Evolutionary conservation across 164 flowering plant species (phyloP).

Genomic region (Cinnamomum micranthum): DNA sequence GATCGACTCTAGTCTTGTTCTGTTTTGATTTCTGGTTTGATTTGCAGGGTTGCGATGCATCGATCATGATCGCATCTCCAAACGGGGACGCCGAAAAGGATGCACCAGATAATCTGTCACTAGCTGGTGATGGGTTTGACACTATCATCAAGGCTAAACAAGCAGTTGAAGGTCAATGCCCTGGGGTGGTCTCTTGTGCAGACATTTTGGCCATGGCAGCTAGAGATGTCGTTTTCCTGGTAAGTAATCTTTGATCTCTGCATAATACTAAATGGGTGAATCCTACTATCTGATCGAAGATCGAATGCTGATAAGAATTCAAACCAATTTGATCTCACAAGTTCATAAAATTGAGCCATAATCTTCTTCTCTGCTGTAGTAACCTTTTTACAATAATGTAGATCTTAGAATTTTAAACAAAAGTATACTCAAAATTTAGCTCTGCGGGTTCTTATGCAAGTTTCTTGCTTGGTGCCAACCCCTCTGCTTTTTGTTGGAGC

Average conservation of each 20-base stretch:
- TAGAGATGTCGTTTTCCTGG: slow-evolving; percentile 66
- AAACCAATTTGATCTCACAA: too few relatives aligned
- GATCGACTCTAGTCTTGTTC: not conserved
- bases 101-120: slow-evolving; percentile 53
- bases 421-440: too few relatives aligned
- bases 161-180: slow-evolving; percentile 64
- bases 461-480: too few relatives aligned
- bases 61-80: slow-evolving; percentile 56
- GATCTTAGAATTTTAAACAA: too few relatives aligned
- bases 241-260: slow-evolving; percentile 14
- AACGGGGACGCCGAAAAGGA: slow-evolving; percentile 76
- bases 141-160: slow-evolving; percentile 64
- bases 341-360: too few relatives aligned
- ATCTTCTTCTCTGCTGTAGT: too few relatives aligned
- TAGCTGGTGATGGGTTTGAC: slow-evolving; percentile 86
- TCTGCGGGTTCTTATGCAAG: too few relatives aligned
- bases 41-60: slow-evolving; percentile 77
- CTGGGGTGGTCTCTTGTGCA: slow-evolving; percentile 77
- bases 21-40: not conserved
- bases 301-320: too few relatives aligned
- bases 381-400: too few relatives aligned
- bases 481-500: too few relatives aligned
- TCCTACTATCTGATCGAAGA: not conserved
- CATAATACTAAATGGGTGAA: not conserved
- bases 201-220: slow-evolving; percentile 72